phyloP scores from a whole-genome alignment of 176 grass and related monocot genomes.

The Carex scoparia region DNA sequence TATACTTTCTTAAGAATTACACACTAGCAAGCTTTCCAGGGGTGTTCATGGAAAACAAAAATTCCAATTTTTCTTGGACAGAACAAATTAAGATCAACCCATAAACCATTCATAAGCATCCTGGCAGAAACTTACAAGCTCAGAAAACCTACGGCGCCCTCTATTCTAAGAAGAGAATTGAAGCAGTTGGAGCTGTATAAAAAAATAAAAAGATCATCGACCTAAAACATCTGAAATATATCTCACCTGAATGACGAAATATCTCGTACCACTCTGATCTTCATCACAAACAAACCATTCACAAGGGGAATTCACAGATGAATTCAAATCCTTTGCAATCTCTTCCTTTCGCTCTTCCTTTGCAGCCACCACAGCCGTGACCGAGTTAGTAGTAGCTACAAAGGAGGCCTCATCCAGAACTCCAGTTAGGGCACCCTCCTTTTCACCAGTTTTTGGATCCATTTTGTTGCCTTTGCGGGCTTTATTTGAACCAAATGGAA shows the following conservation, averaged over 20 bases:
- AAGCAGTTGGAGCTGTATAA: neutral
- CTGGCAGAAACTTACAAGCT: neutral
- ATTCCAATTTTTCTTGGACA: neutral
- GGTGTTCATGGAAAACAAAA: constrained; percentile 1
- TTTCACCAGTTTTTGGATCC: constrained; percentile 23
- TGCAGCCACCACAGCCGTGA: constrained; percentile 78
- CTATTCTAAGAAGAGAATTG: neutral
- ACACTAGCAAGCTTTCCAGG: neutral
- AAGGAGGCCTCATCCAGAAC: constrained; percentile 64
- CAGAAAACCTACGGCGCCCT: neutral
- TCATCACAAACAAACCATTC: constrained; percentile 91
- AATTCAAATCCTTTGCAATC: constrained; percentile 84
- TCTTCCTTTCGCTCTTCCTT: constrained; percentile 82
- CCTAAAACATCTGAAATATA: constrained; percentile 12
- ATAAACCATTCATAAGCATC: neutral
- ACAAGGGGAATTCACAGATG: constrained; percentile 52
- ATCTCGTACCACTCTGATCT: constrained; percentile 63
- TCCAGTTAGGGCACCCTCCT: constrained; percentile 27
- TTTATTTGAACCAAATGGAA: constrained; percentile 49
- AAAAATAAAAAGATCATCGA: neutral
- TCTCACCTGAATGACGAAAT: constrained; percentile 81
- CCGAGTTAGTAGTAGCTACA: constrained; percentile 67
- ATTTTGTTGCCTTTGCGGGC: neutral
- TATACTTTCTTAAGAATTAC: neutral
- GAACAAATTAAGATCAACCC: neutral